Conservation (phyloP, 306 rosid genomes). For the Citrullus mucosospermus region DNA sequence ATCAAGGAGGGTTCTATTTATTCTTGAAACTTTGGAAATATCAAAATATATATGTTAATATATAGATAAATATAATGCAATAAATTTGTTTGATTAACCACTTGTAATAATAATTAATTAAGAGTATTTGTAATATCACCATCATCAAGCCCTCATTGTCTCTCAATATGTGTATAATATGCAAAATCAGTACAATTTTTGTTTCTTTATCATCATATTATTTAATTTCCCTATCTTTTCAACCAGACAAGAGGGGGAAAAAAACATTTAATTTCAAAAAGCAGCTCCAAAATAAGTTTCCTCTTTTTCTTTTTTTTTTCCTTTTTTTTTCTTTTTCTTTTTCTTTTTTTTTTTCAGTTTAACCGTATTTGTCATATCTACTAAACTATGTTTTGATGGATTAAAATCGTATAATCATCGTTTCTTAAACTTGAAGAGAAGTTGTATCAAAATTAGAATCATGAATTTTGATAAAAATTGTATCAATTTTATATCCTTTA, state of each 20-base stretch:
- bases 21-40: too few species aligned
- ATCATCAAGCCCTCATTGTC: neutral
- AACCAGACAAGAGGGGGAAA: neutral
- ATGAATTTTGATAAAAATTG: too few species aligned
- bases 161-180: neutral
- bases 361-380: too few species aligned
- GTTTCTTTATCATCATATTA: neutral
- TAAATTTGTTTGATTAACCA: neutral
- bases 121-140: neutral
- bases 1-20: too few species aligned
- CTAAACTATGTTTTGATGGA: too few species aligned
- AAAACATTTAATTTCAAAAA: neutral
- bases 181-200: neutral
- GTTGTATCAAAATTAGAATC: too few species aligned
- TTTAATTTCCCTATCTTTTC: neutral
- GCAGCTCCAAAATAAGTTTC: neutral
- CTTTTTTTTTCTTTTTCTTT: too few species aligned
- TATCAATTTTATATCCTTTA: too few species aligned
- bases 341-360: too few species aligned
- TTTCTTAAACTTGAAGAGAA: too few species aligned
- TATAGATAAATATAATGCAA: neutral
- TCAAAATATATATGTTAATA: too few species aligned
- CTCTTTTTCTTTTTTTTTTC: neutral
- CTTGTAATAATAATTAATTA: neutral
- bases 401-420: too few species aligned